Conservation (phyloP, 805 yeast genomes). For the Yamadazyma ubonensis region DNA sequence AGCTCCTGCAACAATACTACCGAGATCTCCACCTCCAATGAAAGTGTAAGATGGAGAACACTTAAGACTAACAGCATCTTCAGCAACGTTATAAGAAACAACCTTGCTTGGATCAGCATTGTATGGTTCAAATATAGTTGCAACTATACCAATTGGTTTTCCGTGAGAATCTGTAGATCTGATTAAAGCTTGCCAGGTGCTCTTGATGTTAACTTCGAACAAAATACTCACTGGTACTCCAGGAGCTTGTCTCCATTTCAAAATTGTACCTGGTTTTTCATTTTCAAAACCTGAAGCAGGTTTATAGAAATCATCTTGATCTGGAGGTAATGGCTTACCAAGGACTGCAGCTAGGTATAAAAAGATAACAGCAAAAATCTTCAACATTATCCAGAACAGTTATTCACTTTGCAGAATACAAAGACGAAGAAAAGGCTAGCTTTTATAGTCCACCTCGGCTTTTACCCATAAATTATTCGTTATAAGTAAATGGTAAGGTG, state of each 20-base stretch:
- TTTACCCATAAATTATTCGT: too few relatives aligned
- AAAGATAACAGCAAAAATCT: neutral
- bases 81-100: constrained; percentile 27
- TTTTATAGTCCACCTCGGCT: too few relatives aligned
- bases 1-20: constrained; percentile 14
- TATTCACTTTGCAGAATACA: too few relatives aligned
- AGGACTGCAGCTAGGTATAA: neutral
- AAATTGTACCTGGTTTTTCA: constrained; percentile 21
- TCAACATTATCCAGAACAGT: neutral
- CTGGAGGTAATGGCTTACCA: neutral
- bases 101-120: constrained; percentile 25
- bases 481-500: too few relatives aligned
- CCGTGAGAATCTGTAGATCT: constrained; percentile 26
- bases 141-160: constrained; percentile 22
- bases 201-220: constrained; percentile 20
- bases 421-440: too few relatives aligned
- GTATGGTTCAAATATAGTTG: constrained; percentile 30
- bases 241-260: constrained; percentile 23
- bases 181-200: constrained; percentile 24
- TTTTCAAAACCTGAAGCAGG: constrained; percentile 23
- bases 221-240: constrained; percentile 17
- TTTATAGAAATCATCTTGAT: constrained; percentile 23
- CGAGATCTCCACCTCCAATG: constrained; percentile 17
- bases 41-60: constrained; percentile 30
- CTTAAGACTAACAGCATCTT: constrained; percentile 25